Conservation (phyloP, 192 early-diverging fungal species). For the Piromyces finnis region DNA sequence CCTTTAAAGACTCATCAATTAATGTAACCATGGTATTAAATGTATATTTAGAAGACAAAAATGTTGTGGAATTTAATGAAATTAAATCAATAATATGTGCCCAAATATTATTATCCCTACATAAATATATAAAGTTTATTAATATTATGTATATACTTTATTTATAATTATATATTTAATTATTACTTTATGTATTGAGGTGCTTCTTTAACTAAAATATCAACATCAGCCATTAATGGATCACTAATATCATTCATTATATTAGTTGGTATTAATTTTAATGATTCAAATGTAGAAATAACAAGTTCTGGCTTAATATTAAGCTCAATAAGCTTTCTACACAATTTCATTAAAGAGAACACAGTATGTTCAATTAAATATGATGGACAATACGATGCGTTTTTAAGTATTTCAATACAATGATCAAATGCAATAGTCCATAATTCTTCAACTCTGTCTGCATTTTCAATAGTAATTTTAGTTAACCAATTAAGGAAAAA, state of each 20-base stretch:
- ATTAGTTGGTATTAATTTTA: not conserved
- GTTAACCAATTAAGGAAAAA: not conserved
- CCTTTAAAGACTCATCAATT: constrained; percentile 3
- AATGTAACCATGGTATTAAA: constrained; percentile 40
- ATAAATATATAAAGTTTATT: too few relatives aligned
- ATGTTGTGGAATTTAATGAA: constrained; percentile 28
- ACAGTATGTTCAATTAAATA: constrained; percentile 62
- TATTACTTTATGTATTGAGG: not conserved
- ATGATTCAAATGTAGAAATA: not conserved
- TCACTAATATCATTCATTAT: not conserved
- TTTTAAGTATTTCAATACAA: constrained; percentile 50
- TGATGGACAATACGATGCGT: constrained; percentile 35
- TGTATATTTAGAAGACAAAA: constrained; percentile 35
- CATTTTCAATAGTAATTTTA: constrained; percentile 9
- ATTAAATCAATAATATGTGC: constrained; percentile 31
- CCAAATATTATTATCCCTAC: constrained; percentile 10
- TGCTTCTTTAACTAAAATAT: not conserved
- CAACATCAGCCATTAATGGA: not conserved
- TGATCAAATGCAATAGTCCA: constrained; percentile 51
- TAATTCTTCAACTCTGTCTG: constrained; percentile 17
- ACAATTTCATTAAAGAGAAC: constrained; percentile 47
- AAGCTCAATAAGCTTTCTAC: not conserved
- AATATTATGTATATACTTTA: too few relatives aligned
- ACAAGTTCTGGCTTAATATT: not conserved
- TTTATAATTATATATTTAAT: too few relatives aligned